Base-by-base conservation (phyloP, 305 asterid species). In the Fraxinus floribunda region DNA sequence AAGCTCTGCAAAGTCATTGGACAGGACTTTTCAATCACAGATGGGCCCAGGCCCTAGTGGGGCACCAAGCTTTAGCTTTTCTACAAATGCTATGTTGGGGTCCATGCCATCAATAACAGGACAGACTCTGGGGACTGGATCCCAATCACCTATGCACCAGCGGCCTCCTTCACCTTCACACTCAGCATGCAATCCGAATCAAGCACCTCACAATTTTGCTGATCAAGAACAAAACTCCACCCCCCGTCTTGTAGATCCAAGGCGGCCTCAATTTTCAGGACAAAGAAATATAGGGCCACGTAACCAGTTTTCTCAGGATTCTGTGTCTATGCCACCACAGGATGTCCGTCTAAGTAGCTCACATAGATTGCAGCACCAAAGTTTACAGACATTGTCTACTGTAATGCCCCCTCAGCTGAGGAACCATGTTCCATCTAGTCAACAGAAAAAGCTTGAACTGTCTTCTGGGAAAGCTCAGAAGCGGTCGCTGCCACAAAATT, bases 181-280 rank as follows among this genome's bases (percentile, higher is more conserved):
- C 75, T 75, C 89, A 39, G 77, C 89, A 75, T 77, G 71, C 64
- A 80, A 80, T 80, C 78, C 79, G 7, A 83, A 34, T 86, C 90
- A 87, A 52, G 80, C 80, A 76, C 81, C 76, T 39, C 88, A 83
- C 79, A 86, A 78, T 85, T 77, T 79, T 73, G 32, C 87, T 62
- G 97, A 90, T 66, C 87, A 87, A 85, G 89, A 89, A 81, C 92
- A 84, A 29, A 77, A 86, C 5, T 83, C 90, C 66, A 55, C 68
- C 13, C 87, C 90, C 22, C 91, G 89, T 87, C 95, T 90, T 84
- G 86, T 88, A 20, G 98, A 90, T 89, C 92, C 95, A 32, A 91
- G 95, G 87, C 87, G 88, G 85, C 89, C 92, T 82, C 92, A 88
- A 52, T 68, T 70, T 82, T 80, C 87, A 38, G 89, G 87, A 36